Evolutionary conservation across 768 basidiomycete species (phyloP).

Genomic region (Filobasidium floriforme): DNA sequence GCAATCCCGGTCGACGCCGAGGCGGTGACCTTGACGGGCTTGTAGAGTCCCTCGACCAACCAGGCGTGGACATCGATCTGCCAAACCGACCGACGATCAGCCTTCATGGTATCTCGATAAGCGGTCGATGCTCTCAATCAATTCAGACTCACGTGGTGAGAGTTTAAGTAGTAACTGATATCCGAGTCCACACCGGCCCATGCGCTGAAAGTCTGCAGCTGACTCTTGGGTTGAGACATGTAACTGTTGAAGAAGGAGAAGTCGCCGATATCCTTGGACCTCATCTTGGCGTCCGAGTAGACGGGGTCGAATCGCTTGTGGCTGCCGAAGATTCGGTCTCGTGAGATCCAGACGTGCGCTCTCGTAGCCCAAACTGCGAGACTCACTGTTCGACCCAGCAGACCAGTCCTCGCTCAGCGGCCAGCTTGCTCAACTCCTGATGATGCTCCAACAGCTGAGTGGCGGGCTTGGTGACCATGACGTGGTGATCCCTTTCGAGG

Average conservation of each 20-base stretch:
- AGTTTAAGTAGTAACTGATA: slow-evolving; percentile 91
- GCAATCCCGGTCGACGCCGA: slow-evolving; percentile 88
- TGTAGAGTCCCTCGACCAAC: slow-evolving; percentile 47
- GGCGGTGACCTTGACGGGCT: slow-evolving; percentile 61
- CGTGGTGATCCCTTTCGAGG: slow-evolving; percentile 74
- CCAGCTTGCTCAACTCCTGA: slow-evolving; percentile 64
- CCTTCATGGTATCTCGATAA: no score
- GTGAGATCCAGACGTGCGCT: no score
- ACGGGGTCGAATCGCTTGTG: slow-evolving; percentile 62
- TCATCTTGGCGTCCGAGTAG: slow-evolving; percentile 80
- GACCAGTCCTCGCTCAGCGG: slow-evolving; percentile 68
- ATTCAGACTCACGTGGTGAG: slow-evolving; percentile 67
- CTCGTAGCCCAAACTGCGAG: no score
- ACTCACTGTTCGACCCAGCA: slow-evolving; percentile 85
- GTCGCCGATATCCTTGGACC: slow-evolving; percentile 68
- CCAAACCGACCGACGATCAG: neutral
- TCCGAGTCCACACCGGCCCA: slow-evolving; percentile 95
- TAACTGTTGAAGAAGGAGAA: slow-evolving; percentile 94
- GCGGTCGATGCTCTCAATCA: slow-evolving; percentile 67
- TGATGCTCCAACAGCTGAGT: slow-evolving; percentile 79
- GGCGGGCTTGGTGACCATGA: slow-evolving; percentile 87
- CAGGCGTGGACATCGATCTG: slow-evolving; percentile 58
- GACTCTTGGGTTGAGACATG: slow-evolving; percentile 96
- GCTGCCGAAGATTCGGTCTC: slow-evolving; percentile 38
- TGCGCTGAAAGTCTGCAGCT: slow-evolving; percentile 85